These are phyloP conservation scores for Mucor sp. DNA, from an alignment of 371 early-diverging fungal species.

Conservation along the genomic window DNA sequence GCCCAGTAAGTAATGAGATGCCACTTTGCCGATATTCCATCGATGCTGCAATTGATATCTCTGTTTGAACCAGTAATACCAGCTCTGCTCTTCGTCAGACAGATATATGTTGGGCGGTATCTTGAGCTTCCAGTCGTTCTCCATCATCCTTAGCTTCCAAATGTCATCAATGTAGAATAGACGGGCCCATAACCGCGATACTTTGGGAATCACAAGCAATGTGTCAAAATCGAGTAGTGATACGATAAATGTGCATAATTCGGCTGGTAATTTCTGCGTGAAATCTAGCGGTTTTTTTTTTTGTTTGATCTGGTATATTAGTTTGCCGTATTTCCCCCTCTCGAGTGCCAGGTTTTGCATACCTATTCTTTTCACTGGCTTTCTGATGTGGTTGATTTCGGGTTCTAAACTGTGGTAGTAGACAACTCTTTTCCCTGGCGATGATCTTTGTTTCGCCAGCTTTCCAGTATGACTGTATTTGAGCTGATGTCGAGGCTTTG, in stretches of 20 bases:
- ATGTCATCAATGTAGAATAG: conserved; percentile 26
- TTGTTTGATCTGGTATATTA: not conserved
- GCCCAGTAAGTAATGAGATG: conserved; percentile 53
- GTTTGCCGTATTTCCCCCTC: not conserved
- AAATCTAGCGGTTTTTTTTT: conserved; percentile 17
- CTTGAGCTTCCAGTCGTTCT: conserved; percentile 21
- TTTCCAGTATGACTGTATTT: not conserved
- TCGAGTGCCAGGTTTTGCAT: not conserved
- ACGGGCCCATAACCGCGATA: conserved; percentile 19
- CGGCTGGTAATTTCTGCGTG: conserved; percentile 23
- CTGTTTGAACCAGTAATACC: conserved; percentile 38
- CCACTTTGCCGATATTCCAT: conserved; percentile 41
- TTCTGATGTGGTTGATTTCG: not conserved
- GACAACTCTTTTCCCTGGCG: conserved; percentile 11
- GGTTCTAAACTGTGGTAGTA: conserved; percentile 16
- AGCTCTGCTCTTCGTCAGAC: conserved; percentile 24
- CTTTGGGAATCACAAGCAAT: conserved; percentile 19
- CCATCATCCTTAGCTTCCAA: conserved; percentile 20
- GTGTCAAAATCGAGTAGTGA: conserved; percentile 28
- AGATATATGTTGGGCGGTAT: conserved; percentile 12
- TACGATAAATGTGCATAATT: conserved; percentile 29
- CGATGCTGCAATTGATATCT: conserved; percentile 29
- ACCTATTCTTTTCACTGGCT: conserved; percentile 14
- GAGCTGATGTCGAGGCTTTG: not conserved
- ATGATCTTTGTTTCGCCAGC: not conserved